Base-by-base conservation (phyloP, 352 stramenopile species). In the Phytopythium cucurbitacearum region DNA sequence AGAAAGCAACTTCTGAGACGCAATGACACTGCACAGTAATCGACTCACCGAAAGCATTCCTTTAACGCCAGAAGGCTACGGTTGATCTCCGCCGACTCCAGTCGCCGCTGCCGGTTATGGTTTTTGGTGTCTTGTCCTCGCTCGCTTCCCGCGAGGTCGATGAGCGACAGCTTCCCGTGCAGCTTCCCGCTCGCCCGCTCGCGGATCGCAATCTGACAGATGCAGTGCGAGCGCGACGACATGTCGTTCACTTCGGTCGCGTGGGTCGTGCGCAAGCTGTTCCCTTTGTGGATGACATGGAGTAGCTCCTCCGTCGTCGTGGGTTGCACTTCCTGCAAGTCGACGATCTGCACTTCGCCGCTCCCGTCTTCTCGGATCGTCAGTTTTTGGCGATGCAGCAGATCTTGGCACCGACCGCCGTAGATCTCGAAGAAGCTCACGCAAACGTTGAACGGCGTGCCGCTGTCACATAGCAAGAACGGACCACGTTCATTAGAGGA, bases 391-490 rank as follows among this genome's bases (percentile, higher is more conserved):
- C 92, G 80, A 52, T 85, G 76, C 40, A 99, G 67, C 15, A 99
- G 63, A 65, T 99, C 96, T 47, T 98, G 94, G 28, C 97, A 91
- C 34, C 97, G 95, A 42, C 94, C 94, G 0, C 96, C 94, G 54
- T 99, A 99, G 43, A 99, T 98, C 74, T 99, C 96, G 59, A 98
- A 99, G 38, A 98, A 97, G 36, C 88, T 97, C 48, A 98, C 82
- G 44, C 83, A 91, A 7, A 98, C 84, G 37, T 87, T 80, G 36
- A 98, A 56, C 9, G 82, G 62, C 38, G 82, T 69, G 32, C 68
- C 77, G 3, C 71, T 81, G 35, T 13, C 4, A 5, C 40, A 35
- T 0, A 34, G 3, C 13, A 35, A 57, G 28, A 43, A 48, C 7
- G 8, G 48, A 11, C n/a, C 38, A 48, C 12, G 12, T 42, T n/a